Evolutionary conservation across 306 rosid genomes (phyloP).

Genomic region (Pueraria montana): DNA sequence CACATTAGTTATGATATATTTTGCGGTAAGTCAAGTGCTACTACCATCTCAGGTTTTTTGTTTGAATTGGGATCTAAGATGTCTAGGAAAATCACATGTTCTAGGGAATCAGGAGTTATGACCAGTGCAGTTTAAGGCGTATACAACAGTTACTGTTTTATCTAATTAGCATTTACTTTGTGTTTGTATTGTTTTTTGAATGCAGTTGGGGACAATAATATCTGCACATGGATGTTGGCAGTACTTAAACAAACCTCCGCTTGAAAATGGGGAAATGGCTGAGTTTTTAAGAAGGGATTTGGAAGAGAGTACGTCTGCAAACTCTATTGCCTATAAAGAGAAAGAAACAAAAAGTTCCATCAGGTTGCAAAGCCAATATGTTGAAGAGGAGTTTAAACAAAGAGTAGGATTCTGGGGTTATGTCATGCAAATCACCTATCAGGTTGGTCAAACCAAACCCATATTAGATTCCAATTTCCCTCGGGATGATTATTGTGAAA

Average conservation of each 20-base stretch:
- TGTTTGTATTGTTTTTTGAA: conserved; percentile 27
- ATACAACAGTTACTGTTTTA: background rate
- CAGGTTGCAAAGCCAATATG: conserved; percentile 55
- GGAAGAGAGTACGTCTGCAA: conserved; percentile 49
- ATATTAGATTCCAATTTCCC: background rate
- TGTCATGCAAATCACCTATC: conserved; percentile 70
- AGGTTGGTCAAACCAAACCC: conserved; percentile 53
- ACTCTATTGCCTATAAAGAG: conserved; percentile 35
- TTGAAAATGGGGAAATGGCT: conserved; percentile 48
- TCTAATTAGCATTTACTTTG: conserved; percentile 3
- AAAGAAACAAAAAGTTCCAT: conserved; percentile 47
- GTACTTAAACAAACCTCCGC: conserved; percentile 44
- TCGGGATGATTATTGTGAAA: background rate
- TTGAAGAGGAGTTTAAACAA: conserved; percentile 59
- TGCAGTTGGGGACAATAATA: conserved; percentile 70
- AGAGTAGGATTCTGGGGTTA: conserved; percentile 78
- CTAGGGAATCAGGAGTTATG: conserved; percentile 1
- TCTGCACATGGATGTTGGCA: conserved; percentile 85
- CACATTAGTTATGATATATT: conserved; percentile 74
- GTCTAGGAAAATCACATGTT: background rate
- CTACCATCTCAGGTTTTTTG: conserved; percentile 19
- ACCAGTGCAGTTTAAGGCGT: background rate
- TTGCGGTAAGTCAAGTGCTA: conserved; percentile 67
- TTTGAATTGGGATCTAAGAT: background rate
- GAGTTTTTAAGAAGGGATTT: conserved; percentile 54